phyloP scores from a whole-genome alignment of 768 basidiomycete genomes.

The Coprinellus micaceus region DNA sequence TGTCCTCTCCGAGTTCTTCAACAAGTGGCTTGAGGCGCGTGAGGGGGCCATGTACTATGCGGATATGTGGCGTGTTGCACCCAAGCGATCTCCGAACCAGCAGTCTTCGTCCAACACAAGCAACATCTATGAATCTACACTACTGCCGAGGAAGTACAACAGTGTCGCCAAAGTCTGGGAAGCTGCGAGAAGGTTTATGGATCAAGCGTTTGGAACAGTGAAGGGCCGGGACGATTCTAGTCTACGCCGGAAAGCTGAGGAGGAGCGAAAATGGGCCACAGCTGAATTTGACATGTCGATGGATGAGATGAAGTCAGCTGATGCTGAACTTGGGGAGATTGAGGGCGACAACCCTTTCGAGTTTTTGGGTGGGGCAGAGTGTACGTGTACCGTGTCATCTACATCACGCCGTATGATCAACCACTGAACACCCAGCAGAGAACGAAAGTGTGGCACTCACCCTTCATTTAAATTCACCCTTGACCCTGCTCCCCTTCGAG shows the following conservation, averaged over 20 bases:
- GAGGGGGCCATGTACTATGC: neutral
- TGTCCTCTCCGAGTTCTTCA: slow-evolving; percentile 21
- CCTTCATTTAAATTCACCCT: too few species aligned
- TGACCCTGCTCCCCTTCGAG: too few species aligned
- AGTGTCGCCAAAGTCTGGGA: neutral
- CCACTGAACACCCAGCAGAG: too few species aligned
- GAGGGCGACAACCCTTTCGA: neutral
- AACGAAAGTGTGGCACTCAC: too few species aligned
- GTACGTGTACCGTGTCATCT: too few species aligned
- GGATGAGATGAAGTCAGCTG: too few species aligned
- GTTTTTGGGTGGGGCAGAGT: neutral
- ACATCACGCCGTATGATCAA: too few species aligned
- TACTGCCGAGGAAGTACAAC: too few species aligned
- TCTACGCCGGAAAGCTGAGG: neutral
- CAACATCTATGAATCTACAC: neutral
- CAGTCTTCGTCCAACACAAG: neutral
- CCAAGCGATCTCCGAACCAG: neutral
- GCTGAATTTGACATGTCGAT: neutral
- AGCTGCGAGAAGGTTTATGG: neutral
- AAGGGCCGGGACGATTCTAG: neutral
- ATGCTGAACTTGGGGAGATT: neutral
- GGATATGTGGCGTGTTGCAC: neutral
- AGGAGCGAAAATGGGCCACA: neutral
- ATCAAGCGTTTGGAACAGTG: neutral
- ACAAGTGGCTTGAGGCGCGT: slow-evolving; percentile 2